A percentile compares a stretch with the other conserved stretches of the same genome.
Evolutionary conservation across 1,284 basidiomycete genomes (phyloP).

Genomic region (Stereum hirsutum): DNA sequence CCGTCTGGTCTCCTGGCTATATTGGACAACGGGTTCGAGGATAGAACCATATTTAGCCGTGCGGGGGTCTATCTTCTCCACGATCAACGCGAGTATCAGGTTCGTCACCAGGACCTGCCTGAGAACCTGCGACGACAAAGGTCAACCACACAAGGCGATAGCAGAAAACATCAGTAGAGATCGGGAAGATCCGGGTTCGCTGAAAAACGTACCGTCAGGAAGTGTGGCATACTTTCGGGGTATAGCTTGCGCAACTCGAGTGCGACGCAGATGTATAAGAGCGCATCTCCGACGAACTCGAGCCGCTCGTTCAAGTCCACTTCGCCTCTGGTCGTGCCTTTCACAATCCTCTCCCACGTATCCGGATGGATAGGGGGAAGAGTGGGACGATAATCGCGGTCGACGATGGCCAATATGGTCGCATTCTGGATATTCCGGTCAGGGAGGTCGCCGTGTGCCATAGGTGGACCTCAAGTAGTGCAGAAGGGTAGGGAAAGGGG

Average conservation of each 20-base stretch:
- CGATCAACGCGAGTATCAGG: constrained; percentile 18
- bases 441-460: too few relatives aligned
- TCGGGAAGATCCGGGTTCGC: too few relatives aligned
- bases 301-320: constrained; percentile 19
- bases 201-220: constrained; percentile 21
- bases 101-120: constrained; percentile 3
- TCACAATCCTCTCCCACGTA: constrained; percentile 19
- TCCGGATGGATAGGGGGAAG: constrained; percentile 20
- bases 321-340: neutral
- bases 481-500: too few relatives aligned
- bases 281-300: constrained; percentile 24
- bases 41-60: constrained; percentile 14
- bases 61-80: constrained; percentile 20
- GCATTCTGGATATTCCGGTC: constrained; percentile 5
- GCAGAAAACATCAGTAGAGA: neutral
- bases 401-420: constrained; percentile 4
- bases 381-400: constrained; percentile 13
- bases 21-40: neutral
- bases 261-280: constrained; percentile 23
- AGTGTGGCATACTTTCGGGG: constrained; percentile 17
- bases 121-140: neutral
- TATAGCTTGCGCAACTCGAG: constrained; percentile 17
- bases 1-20: neutral
- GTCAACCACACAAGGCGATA: neutral
- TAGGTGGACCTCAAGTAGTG: too few relatives aligned